These are phyloP conservation scores for Phaffomyces thermotolerans DNA, from an alignment of 805 yeast genomes.

Conservation along the genomic window DNA sequence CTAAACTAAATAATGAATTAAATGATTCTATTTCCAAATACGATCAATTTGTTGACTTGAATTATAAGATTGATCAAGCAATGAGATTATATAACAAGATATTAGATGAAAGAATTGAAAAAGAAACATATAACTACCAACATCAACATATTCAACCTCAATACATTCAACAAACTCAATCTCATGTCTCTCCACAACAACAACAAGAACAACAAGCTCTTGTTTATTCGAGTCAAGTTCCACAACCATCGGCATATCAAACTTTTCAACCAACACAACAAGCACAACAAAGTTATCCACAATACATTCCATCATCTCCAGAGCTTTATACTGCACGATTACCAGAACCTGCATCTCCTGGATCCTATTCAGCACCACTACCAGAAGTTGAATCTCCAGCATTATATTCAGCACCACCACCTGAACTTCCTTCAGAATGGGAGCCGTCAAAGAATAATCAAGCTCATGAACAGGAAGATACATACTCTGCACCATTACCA, in stretches of 20 bases:
- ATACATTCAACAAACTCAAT: not conserved
- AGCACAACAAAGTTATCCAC: conserved; percentile 8
- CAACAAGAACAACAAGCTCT: not conserved
- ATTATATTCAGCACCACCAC: conserved; percentile 2
- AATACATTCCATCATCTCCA: conserved; percentile 3
- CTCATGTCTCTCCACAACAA: conserved; percentile 5
- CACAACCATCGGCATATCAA: conserved; percentile 6
- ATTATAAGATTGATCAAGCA: conserved; percentile 70
- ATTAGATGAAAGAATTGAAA: conserved; percentile 48
- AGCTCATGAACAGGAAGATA: not conserved
- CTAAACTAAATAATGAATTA: conserved; percentile 58
- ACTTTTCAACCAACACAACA: conserved; percentile 2
- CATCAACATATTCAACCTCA: conserved; percentile 4
- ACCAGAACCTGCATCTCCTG: too few relatives aligned
- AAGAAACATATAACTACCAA: conserved; percentile 19
- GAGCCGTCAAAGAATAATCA: too few relatives aligned
- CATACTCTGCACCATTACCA: conserved; percentile 2
- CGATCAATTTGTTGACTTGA: conserved; percentile 63
- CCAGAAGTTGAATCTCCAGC: not conserved
- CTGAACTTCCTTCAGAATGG: conserved; percentile 3
- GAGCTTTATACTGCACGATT: not conserved
- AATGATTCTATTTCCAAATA: conserved; percentile 52
- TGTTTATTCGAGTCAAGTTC: not conserved
- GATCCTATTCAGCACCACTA: not conserved
- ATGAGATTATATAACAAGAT: conserved; percentile 70